phyloP scores from a whole-genome alignment of 345 rosid species.

The Lumnitzera racemosa region DNA sequence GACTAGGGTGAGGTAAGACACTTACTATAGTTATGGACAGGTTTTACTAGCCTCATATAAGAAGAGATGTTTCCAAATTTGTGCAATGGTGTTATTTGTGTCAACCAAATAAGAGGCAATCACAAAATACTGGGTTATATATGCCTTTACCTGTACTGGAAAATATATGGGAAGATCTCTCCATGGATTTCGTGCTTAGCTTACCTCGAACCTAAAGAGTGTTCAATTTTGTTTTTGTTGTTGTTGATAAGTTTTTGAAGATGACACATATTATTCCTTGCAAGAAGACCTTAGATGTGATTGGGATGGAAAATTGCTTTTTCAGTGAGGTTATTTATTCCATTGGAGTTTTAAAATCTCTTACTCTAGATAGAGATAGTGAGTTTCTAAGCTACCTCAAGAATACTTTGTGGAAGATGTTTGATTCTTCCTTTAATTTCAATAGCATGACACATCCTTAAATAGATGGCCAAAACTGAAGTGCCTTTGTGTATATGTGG shows the following conservation, averaged over 20 bases:
- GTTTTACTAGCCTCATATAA: constrained; percentile 2
- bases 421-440: too few relatives aligned
- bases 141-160: background rate
- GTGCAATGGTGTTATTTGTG: background rate
- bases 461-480: background rate
- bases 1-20: background rate
- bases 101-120: background rate
- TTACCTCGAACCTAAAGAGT: background rate
- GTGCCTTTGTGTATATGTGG: background rate
- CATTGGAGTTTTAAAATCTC: too few relatives aligned
- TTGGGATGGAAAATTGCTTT: background rate
- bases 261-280: background rate
- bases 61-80: background rate
- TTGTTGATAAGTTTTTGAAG: constrained; percentile 1
- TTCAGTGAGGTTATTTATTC: background rate
- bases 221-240: background rate
- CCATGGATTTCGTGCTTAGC: constrained; percentile 1
- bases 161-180: constrained; percentile 4
- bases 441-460: too few relatives aligned
- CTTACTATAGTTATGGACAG: background rate
- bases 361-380: too few relatives aligned
- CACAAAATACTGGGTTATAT: constrained; percentile 1
- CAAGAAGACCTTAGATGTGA: too few relatives aligned
- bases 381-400: too few relatives aligned
- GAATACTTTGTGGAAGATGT: too few relatives aligned